phyloP scores from a whole-genome alignment of 306 rosid species.

The Dalbergia cultrata region DNA sequence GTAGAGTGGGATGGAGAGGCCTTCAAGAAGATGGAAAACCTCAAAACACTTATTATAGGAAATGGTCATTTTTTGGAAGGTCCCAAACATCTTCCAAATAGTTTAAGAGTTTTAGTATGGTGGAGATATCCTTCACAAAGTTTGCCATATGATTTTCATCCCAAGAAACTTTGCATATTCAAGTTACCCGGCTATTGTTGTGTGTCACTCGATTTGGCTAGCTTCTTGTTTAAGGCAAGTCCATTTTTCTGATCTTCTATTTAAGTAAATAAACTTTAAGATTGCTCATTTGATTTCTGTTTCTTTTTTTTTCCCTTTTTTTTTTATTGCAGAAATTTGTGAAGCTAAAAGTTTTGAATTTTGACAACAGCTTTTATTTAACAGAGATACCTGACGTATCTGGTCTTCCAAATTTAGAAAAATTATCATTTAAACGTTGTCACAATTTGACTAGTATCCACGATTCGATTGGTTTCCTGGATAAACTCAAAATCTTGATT shows the following conservation, averaged over 20 bases:
- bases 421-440: neutral
- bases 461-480: neutral
- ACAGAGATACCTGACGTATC: neutral
- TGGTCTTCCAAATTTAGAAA: neutral
- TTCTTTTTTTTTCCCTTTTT: neutral
- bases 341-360: neutral
- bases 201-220: neutral
- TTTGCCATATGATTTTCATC: neutral
- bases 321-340: neutral
- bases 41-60: too few species aligned
- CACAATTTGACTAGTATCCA: neutral
- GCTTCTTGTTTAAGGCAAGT: neutral
- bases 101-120: neutral
- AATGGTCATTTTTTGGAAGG: neutral
- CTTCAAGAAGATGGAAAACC: too few species aligned
- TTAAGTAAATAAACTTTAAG: neutral
- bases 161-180: neutral
- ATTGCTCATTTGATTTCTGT: neutral
- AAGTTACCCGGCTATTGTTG: neutral
- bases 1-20: too few species aligned
- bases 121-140: neutral
- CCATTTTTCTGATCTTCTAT: neutral
- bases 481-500: neutral
- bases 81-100: neutral
- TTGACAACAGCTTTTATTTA: fast-evolving